phyloP scores from a whole-genome alignment of 140 eudicot species.

The Senecio squalidus region DNA sequence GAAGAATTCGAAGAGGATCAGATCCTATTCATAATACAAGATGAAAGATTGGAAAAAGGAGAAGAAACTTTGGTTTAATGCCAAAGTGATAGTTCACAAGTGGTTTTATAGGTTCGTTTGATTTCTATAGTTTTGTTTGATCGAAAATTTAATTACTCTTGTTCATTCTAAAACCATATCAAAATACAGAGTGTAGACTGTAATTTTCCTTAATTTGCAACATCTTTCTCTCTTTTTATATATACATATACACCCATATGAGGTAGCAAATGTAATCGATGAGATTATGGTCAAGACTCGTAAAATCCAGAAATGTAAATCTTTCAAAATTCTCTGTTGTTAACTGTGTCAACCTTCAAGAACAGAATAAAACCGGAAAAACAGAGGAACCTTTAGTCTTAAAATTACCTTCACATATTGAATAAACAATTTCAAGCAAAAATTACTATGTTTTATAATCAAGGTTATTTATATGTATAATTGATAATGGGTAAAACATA shows the following conservation, averaged over 20 bases:
- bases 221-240: too few species aligned
- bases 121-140: conserved; percentile 23
- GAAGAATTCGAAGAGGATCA: conserved; percentile 75
- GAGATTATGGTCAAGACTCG: too few species aligned
- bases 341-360: background rate
- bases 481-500: too few species aligned
- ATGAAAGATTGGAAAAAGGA: conserved; percentile 15
- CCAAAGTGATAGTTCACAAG: conserved; percentile 13
- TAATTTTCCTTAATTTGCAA: background rate
- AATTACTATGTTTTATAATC: background rate
- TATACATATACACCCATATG: too few species aligned
- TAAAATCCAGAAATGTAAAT: background rate
- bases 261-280: too few species aligned
- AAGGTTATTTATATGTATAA: too few species aligned
- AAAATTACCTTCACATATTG: too few species aligned
- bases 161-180: conserved; percentile 31
- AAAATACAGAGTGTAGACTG: conserved; percentile 18
- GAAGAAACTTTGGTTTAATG: too few species aligned
- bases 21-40: conserved; percentile 89
- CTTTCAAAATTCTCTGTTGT: background rate
- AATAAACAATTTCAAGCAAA: background rate
- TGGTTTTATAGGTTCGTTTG: conserved; percentile 35
- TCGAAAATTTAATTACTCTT: conserved; percentile 9
- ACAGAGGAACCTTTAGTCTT: background rate
- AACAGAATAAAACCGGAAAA: background rate